Percentiles rank a stretch among this genome's conserved stretches.
Evolutionary conservation across 2,329 filamentous ascomycete species (phyloP).

Genomic region (Monilinia fructicola): DNA sequence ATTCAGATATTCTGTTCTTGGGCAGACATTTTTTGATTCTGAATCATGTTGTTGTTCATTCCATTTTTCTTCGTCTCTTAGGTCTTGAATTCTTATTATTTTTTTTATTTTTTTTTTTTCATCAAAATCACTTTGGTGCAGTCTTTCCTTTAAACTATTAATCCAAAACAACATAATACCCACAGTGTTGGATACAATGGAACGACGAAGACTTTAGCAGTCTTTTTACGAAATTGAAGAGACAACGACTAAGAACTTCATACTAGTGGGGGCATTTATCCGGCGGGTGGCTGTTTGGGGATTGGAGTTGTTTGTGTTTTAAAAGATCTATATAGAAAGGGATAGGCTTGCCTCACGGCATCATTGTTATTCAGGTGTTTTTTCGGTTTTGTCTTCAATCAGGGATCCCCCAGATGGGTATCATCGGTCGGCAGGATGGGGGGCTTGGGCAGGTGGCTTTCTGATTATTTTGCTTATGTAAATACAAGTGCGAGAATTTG

Average conservation of each 20-base stretch:
- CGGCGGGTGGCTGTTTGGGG: neutral
- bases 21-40: neutral
- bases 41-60: neutral
- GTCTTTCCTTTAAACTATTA: neutral
- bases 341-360: constrained; percentile 22
- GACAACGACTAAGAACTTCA: neutral
- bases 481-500: neutral
- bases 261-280: neutral
- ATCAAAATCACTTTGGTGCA: neutral
- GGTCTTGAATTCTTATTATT: neutral
- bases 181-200: neutral
- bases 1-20: neutral
- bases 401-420: neutral
- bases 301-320: constrained; percentile 17
- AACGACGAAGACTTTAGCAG: neutral
- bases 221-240: constrained; percentile 2
- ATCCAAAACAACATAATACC: neutral
- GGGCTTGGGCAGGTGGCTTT: neutral
- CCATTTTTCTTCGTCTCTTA: no score
- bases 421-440: neutral
- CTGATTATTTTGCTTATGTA: neutral
- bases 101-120: neutral
- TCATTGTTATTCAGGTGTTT: constrained; percentile 14
- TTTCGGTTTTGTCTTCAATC: neutral
- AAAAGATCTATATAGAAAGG: constrained; percentile 14